Percentiles rank a stretch among this genome's conserved stretches.
These are phyloP conservation scores for Jimgerdemannia flammicorona DNA, from an alignment of 192 early-diverging fungal genomes.

Conservation along the genomic window DNA sequence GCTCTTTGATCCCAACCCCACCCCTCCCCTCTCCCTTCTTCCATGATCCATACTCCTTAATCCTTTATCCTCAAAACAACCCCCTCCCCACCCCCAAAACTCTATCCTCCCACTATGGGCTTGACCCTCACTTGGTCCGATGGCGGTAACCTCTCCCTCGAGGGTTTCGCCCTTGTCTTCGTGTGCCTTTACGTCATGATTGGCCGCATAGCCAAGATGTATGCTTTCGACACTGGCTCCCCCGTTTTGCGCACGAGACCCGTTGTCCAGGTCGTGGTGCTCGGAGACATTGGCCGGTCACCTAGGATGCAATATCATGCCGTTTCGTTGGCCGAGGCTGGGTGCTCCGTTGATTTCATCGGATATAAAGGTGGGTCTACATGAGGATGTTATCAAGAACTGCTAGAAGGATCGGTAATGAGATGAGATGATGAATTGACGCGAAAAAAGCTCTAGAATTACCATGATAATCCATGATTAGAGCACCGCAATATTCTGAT, in stretches of 20 bases:
- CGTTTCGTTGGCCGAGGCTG: constrained; percentile 61
- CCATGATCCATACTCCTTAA: not conserved
- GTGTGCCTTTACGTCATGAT: constrained; percentile 14
- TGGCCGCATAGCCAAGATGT: constrained; percentile 14
- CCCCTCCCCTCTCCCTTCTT: too few species aligned
- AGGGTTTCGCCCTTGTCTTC: constrained; percentile 16
- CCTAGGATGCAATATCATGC: constrained; percentile 95
- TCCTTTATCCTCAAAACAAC: not conserved
- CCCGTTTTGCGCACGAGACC: constrained; percentile 17
- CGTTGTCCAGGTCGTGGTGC: constrained; percentile 54
- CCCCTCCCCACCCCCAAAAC: not conserved
- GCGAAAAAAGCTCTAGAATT: constrained; percentile 20
- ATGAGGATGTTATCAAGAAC: not conserved
- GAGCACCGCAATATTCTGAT: constrained; percentile 17
- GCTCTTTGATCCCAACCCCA: too few species aligned
- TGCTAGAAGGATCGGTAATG: not conserved
- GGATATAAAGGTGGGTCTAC: constrained; percentile 67
- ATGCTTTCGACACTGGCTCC: constrained; percentile 12
- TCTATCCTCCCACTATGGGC: not conserved
- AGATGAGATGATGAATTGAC: not conserved
- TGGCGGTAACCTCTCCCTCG: constrained; percentile 14
- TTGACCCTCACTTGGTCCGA: constrained; percentile 9
- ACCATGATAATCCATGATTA: constrained; percentile 8
- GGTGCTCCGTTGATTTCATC: constrained; percentile 75
- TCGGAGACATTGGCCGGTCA: constrained; percentile 82